These are phyloP conservation scores for Guadua angustifolia DNA, from an alignment of 176 grass and related monocot genomes.

Conservation along the genomic window DNA sequence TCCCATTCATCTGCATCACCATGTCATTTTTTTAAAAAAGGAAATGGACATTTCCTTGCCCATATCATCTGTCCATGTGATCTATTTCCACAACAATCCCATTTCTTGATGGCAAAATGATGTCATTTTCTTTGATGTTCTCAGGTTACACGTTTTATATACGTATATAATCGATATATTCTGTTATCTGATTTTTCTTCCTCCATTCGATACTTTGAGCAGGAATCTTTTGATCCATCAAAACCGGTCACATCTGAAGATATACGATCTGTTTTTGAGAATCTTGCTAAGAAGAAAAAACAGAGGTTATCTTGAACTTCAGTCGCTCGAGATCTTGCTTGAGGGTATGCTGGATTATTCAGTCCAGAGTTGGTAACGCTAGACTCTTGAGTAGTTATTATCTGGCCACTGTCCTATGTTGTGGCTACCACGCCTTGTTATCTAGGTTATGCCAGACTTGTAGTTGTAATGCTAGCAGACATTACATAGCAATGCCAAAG, in stretches of 20 bases:
- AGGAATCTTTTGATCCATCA: constrained; percentile 80
- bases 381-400: not conserved
- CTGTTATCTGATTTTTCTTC: constrained; percentile 23
- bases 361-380: not conserved
- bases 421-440: constrained; percentile 11
- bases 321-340: not conserved
- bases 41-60: not conserved
- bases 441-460: not conserved
- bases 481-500: constrained; percentile 9
- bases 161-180: not conserved
- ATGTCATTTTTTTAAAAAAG: not conserved
- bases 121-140: constrained; percentile 13
- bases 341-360: not conserved
- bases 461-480: constrained; percentile 13
- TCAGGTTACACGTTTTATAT: not conserved
- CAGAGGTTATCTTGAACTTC: constrained; percentile 67
- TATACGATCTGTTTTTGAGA: constrained; percentile 73
- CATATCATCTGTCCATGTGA: not conserved
- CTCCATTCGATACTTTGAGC: constrained; percentile 12
- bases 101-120: constrained; percentile 6
- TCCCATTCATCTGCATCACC: not conserved
- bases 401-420: constrained; percentile 6
- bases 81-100: not conserved
- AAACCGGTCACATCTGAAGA: constrained; percentile 89
- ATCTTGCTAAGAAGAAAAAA: constrained; percentile 90